Evolutionary conservation across 208 protist species (phyloP), one percentile per base, ranked within the genome.

Genomic region (Acanthamoeba healyi): DNA sequence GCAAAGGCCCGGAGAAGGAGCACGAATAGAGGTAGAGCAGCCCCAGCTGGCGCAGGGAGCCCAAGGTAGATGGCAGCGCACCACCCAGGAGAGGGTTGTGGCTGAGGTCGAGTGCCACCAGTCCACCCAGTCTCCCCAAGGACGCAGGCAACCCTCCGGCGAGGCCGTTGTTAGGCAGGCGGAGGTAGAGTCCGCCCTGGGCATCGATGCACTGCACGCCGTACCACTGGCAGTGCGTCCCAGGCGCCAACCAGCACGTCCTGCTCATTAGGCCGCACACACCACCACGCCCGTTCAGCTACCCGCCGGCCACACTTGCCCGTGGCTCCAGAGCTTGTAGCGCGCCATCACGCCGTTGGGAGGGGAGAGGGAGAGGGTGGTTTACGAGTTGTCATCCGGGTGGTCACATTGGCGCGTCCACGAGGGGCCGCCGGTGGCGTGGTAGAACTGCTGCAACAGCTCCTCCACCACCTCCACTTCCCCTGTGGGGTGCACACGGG

Each of bases 391-490:
- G 54, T 82, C 72, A 42, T 82, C 29, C 26, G 24, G 9, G 19
- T 44, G 38, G 32, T n/a, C 17, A 26, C 72, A 82, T 19, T 49
- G 72, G 2, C 44, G 38, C 24, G 38, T 82, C 72, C 72, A 82
- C 44, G 29, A 19, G 2, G 15, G 34, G 19, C 72, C 72, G 1
- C 34, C 34, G 44, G 72, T 82, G 24, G 72, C 72, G 22, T 82
- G 40, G 44, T 82, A 82, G 44, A 82, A 82, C 29, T 82, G 29
- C 29, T 34, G 22, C 72, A 82, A 42, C 72, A 82, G 44, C 38
- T 36, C 19, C 72, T 54, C 72, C 29, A 42, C 34, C 44, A 17
- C 72, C 29, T 42, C 26, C 6, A 17, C 72, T 82, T 34, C 44
- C 10, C 22, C 7, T 26, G 17, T n/a, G n/a, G n/a, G n/a, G n/a